phyloP scores from a whole-genome alignment of 2,329 filamentous ascomycete species.

The Cryphonectria carpinicola region DNA sequence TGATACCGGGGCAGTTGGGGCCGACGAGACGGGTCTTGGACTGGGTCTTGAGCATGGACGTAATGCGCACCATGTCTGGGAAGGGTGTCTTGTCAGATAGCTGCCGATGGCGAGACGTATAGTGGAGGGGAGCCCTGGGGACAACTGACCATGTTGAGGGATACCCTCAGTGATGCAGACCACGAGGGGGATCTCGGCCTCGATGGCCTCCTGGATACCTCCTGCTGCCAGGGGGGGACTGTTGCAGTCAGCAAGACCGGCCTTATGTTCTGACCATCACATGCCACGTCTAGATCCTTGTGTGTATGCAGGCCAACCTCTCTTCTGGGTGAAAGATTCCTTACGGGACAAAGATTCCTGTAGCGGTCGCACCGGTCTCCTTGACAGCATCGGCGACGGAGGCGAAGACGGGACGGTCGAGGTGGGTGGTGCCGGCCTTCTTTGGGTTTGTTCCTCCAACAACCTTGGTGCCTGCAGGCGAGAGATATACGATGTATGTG shows the following conservation, averaged over 20 bases:
- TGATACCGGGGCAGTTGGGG: conserved; percentile 98
- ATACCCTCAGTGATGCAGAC: conserved; percentile 99
- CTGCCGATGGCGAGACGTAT: conserved; percentile 9
- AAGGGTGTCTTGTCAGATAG: conserved; percentile 22
- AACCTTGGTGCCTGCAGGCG: conserved; percentile 79
- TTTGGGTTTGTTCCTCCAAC: conserved; percentile 99
- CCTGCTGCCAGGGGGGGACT: conserved; percentile 89
- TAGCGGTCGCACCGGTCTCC: conserved; percentile 87
- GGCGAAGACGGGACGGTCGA: conserved; percentile 90
- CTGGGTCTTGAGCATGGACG: conserved; percentile 96
- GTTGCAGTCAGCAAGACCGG: conserved; percentile 25
- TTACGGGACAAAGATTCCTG: conserved; percentile 95
- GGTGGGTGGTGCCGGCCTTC: conserved; percentile 90
- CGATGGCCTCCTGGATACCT: conserved; percentile 95
- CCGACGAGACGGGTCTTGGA: conserved; percentile 95
- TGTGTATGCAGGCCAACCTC: not conserved
- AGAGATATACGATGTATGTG: conserved; percentile 5
- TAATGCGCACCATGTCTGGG: conserved; percentile 97
- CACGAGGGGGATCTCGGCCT: conserved; percentile 89
- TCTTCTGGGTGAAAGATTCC: conserved; percentile 53
- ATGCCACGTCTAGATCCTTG: not conserved
- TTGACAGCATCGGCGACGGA: conserved; percentile 87
- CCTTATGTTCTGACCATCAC: not conserved
- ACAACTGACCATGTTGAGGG: conserved; percentile 82
- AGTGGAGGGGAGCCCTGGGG: conserved; percentile 6